Evolutionary conservation across 257 asterid species (phyloP).

Genomic region (Apocynum venetum): DNA sequence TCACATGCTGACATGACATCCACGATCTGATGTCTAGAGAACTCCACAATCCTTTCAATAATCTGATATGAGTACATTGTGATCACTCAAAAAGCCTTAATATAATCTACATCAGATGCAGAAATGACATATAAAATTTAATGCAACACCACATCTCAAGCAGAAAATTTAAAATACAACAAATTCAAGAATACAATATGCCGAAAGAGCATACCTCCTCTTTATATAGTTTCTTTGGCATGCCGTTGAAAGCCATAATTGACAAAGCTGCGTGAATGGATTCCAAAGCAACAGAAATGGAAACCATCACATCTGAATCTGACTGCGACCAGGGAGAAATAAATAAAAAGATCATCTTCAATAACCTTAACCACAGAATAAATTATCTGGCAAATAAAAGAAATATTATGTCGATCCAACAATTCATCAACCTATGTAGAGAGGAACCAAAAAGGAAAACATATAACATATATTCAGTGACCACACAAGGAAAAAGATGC

Average conservation of each 20-base stretch:
- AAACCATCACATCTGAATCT: slow-evolving; percentile 69
- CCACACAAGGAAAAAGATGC: not conserved
- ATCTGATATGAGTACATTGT: slow-evolving; percentile 47
- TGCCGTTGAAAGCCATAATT: slow-evolving; percentile 70
- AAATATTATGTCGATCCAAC: not conserved
- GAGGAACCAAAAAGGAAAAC: no score
- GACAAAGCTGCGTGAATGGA: slow-evolving; percentile 92
- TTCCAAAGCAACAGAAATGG: slow-evolving; percentile 83
- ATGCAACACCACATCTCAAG: not conserved
- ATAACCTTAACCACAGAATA: not conserved
- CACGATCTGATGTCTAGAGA: slow-evolving; percentile 89
- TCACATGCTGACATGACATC: slow-evolving; percentile 88
- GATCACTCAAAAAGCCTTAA: slow-evolving; percentile 22
- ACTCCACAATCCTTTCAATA: slow-evolving; percentile 93
- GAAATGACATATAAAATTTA: slow-evolving; percentile 6
- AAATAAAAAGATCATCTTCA: not conserved
- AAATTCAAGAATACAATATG: not conserved
- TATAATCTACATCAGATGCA: not conserved
- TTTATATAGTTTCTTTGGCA: slow-evolving; percentile 92
- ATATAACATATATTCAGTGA: not conserved
- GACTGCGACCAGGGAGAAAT: slow-evolving; percentile 48
- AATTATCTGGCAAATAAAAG: not conserved
- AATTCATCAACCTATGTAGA: not conserved
- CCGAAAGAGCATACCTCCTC: slow-evolving; percentile 67
- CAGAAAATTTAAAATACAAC: not conserved